phyloP scores from a whole-genome alignment of 148 eudicot species.

The Heliamphora exappendiculata region DNA sequence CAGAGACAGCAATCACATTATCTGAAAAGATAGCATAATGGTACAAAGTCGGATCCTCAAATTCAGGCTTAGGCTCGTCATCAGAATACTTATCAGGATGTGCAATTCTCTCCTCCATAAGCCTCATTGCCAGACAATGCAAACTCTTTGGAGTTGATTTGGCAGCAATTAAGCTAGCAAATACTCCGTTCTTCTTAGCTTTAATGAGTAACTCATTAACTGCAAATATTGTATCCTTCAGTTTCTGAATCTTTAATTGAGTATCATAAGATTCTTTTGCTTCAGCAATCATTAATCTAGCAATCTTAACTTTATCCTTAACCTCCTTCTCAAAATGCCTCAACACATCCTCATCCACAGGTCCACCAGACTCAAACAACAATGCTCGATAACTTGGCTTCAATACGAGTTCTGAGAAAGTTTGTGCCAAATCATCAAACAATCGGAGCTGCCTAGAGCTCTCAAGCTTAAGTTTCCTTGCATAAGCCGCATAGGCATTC shows the following conservation, averaged over 20 bases:
- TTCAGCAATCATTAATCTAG: conserved; percentile 71
- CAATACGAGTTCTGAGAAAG: conserved; percentile 44
- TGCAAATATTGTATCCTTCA: conserved; percentile 88
- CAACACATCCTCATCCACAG: conserved; percentile 77
- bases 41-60: conserved; percentile 71
- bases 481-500: conserved; percentile 77
- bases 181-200: conserved; percentile 75
- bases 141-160: conserved; percentile 87
- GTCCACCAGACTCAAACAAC: conserved; percentile 66
- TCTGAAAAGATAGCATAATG: conserved; percentile 93
- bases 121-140: conserved; percentile 89
- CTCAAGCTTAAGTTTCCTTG: conserved; percentile 79
- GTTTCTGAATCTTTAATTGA: conserved; percentile 87
- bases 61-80: conserved; percentile 75
- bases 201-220: conserved; percentile 72
- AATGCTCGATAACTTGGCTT: conserved; percentile 57
- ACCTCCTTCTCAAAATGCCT: conserved; percentile 90
- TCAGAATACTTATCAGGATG: conserved; percentile 71
- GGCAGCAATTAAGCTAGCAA: conserved; percentile 76
- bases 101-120: conserved; percentile 79
- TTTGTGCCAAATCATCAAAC: conserved; percentile 72
- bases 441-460: conserved; percentile 61
- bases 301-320: conserved; percentile 78
- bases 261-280: conserved; percentile 87
- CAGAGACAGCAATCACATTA: conserved; percentile 88